These are phyloP conservation scores for Apiospora kogelbergensis DNA, from an alignment of 2,329 filamentous ascomycete genomes.

Conservation along the genomic window DNA sequence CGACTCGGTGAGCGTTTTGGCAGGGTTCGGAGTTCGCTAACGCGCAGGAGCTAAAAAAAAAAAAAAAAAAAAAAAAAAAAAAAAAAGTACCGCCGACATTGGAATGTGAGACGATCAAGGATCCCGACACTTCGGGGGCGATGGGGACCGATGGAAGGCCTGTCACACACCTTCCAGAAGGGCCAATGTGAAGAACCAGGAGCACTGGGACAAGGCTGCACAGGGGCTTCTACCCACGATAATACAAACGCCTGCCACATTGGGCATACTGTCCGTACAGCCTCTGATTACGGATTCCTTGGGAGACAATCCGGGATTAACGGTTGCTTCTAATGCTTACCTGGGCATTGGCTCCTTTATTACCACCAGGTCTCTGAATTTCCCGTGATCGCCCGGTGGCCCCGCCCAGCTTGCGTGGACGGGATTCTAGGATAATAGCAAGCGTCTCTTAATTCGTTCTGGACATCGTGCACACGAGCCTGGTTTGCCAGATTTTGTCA, in stretches of 20 bases:
- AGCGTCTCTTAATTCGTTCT: not conserved
- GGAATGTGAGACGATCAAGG: not conserved
- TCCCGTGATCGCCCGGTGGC: not conserved
- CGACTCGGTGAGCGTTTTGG: conserved; percentile 1
- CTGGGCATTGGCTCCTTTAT: not conserved
- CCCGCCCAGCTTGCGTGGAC: not conserved
- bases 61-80: too few relatives aligned
- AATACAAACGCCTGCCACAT: not conserved
- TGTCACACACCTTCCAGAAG: not conserved
- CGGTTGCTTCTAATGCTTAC: not conserved
- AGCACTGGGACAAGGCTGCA: not conserved
- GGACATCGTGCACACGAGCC: not conserved
- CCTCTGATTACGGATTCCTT: not conserved
- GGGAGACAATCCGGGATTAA: not conserved
- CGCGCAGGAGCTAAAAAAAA: not conserved
- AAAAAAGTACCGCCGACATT: not conserved
- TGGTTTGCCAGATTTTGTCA: not conserved
- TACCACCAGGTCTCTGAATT: not conserved
- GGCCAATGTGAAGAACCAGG: not conserved
- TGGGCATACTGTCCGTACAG: not conserved
- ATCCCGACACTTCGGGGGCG: conserved; percentile 3
- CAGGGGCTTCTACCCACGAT: not conserved
- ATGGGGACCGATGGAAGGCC: conserved; percentile 2
- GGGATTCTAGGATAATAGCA: not conserved
- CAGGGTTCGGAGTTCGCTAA: not conserved